Evolutionary conservation across 805 yeast genomes (phyloP).

Genomic region (Barnettozyma siamensis): DNA sequence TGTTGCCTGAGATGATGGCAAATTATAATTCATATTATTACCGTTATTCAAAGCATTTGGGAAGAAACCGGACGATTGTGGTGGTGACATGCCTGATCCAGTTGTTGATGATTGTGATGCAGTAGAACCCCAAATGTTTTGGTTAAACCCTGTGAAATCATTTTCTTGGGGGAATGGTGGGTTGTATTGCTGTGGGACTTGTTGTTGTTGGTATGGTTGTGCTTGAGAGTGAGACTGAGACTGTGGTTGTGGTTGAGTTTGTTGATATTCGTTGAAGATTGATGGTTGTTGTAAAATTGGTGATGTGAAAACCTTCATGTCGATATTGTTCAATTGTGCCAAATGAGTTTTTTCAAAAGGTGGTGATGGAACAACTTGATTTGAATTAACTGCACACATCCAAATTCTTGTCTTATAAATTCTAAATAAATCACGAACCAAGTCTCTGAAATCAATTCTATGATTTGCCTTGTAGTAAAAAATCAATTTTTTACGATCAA

Average conservation of each 20-base stretch:
- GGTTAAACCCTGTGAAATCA: conserved; percentile 11
- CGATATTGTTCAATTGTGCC: conserved; percentile 7
- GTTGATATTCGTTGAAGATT: conserved; percentile 1
- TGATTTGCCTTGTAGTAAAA: conserved; percentile 64
- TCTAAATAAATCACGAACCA: conserved; percentile 68
- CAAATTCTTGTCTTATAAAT: conserved; percentile 77
- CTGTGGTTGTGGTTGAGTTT: conserved; percentile 4
- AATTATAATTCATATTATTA: conserved; percentile 1
- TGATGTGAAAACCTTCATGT: conserved; percentile 5
- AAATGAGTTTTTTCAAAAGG: conserved; percentile 6
- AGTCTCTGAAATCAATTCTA: conserved; percentile 68
- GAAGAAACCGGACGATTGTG: no score
- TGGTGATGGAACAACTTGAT: conserved; percentile 4
- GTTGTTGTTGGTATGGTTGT: not conserved
- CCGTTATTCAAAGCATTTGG: no score
- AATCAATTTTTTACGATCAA: conserved; percentile 71
- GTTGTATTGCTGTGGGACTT: conserved; percentile 1
- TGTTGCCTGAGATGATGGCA: conserved; percentile 6
- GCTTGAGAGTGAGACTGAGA: conserved; percentile 1
- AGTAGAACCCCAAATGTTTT: conserved; percentile 13
- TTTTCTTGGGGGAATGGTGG: not conserved
- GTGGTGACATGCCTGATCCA: no score
- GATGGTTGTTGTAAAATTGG: conserved; percentile 5
- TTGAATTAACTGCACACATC: conserved; percentile 62
- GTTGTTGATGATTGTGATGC: conserved; percentile 7